Conservation (phyloP, 306 rosid genomes). For the Vigna radiata region DNA sequence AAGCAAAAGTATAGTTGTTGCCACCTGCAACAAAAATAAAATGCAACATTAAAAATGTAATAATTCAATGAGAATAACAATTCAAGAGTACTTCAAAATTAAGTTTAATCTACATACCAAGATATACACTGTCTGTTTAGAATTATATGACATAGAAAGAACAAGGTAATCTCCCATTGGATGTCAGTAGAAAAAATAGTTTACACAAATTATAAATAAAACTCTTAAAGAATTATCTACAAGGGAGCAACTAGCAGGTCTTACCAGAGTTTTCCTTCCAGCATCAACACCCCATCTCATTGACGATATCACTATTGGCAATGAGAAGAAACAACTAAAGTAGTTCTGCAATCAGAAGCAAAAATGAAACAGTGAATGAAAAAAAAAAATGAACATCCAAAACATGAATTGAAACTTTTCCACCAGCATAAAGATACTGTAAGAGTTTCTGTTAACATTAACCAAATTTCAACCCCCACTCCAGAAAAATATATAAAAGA, state of each 20-base stretch:
- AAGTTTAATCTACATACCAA: not conserved
- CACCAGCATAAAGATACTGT: not conserved
- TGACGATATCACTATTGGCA: slow-evolving; percentile 91
- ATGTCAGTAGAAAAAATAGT: not conserved
- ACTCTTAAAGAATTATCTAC: slow-evolving; percentile 22
- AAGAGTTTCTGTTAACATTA: not conserved
- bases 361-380: slow-evolving; percentile 16
- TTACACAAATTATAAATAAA: slow-evolving; percentile 3
- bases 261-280: slow-evolving; percentile 97
- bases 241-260: slow-evolving; percentile 32
- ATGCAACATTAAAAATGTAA: slow-evolving; percentile 28
- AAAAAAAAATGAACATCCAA: not conserved
- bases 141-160: not conserved
- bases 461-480: not conserved
- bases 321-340: slow-evolving; percentile 89
- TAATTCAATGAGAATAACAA: slow-evolving; percentile 20
- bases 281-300: slow-evolving; percentile 97
- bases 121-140: not conserved
- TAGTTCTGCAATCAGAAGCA: slow-evolving; percentile 71
- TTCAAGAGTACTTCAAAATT: slow-evolving; percentile 24
- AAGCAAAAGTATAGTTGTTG: slow-evolving; percentile 81
- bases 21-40: slow-evolving; percentile 67
- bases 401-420: not conserved
- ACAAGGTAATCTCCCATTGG: not conserved
- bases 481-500: not conserved